Percentiles rank a stretch among this genome's conserved stretches.
Conservation (phyloP, 2,329 filamentous ascomycete genomes). For the Aspergillus felis region DNA sequence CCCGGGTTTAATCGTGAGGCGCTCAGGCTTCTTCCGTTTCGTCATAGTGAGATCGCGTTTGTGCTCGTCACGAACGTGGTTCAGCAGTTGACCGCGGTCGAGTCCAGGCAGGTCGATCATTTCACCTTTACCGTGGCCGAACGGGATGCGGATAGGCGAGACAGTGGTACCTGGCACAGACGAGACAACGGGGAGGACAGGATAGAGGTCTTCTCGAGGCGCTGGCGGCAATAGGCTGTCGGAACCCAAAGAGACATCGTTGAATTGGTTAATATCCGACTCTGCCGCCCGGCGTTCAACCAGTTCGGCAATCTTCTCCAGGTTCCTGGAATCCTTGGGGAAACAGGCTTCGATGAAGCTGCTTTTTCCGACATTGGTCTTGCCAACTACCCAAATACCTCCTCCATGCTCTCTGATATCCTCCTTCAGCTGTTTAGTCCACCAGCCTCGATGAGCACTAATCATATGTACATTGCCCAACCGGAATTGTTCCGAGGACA, state of each 20-base stretch:
- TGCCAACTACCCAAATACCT: slow-evolving; percentile 94
- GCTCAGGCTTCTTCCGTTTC: slow-evolving; percentile 67
- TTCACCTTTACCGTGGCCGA: slow-evolving; percentile 80
- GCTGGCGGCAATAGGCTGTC: slow-evolving; percentile 68
- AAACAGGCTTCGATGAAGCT: slow-evolving; percentile 83
- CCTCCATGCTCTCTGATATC: slow-evolving; percentile 80
- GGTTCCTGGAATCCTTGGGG: slow-evolving; percentile 63
- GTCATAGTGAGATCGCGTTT: slow-evolving; percentile 73
- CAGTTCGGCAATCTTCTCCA: slow-evolving; percentile 34
- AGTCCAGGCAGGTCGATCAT: slow-evolving; percentile 90
- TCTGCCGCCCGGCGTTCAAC: slow-evolving; percentile 26
- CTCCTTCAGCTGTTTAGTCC: slow-evolving; percentile 81
- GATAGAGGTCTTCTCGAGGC: slow-evolving; percentile 69
- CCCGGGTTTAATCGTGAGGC: slow-evolving; percentile 67
- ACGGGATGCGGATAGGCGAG: slow-evolving; percentile 88
- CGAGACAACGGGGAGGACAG: slow-evolving; percentile 81
- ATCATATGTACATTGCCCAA: slow-evolving; percentile 84
- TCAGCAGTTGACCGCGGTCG: slow-evolving; percentile 66
- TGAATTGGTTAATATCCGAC: slow-evolving; percentile 9
- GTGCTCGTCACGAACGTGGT: slow-evolving; percentile 64
- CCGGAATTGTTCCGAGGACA: slow-evolving; percentile 64
- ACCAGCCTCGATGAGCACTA: slow-evolving; percentile 83
- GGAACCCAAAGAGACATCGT: slow-evolving; percentile 20
- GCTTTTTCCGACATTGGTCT: slow-evolving; percentile 96
- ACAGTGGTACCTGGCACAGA: slow-evolving; percentile 88